Evolutionary conservation across 1,139 yeast species (phyloP).

Genomic region (Scheffersomyces insectosa): DNA sequence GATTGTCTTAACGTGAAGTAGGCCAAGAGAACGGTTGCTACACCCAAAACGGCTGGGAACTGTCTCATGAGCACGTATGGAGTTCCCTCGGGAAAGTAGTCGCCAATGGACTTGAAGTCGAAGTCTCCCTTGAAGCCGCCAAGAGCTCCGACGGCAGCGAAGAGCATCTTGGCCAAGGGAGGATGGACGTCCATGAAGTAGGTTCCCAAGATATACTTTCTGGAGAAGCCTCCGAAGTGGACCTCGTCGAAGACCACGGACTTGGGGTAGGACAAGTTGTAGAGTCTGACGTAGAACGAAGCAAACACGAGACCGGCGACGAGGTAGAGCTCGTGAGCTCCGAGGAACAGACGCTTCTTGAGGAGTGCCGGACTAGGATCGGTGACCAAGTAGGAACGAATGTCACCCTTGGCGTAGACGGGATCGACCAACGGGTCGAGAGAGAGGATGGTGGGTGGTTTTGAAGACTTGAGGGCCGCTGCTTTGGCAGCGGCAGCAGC

Average conservation of each 20-base stretch:
- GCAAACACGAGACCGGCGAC: conserved; percentile 53
- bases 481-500: conserved; percentile 8
- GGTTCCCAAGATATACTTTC: conserved; percentile 67
- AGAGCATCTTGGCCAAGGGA: conserved; percentile 86
- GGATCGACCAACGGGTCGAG: conserved; percentile 33
- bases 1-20: conserved; percentile 83
- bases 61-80: conserved; percentile 86
- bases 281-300: conserved; percentile 48
- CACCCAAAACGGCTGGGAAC: conserved; percentile 81
- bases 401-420: conserved; percentile 23
- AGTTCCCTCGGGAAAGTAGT: conserved; percentile 52
- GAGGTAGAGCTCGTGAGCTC: conserved; percentile 27
- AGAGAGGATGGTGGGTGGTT: conserved; percentile 10
- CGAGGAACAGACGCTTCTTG: conserved; percentile 21
- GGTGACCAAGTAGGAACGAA: conserved; percentile 31
- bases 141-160: conserved; percentile 70
- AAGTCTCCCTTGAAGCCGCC: conserved; percentile 82
- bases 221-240: conserved; percentile 79
- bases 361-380: conserved; percentile 21
- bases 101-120: conserved; percentile 72
- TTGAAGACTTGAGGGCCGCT: conserved; percentile 10
- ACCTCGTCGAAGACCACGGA: conserved; percentile 94
- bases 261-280: conserved; percentile 63
- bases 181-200: conserved; percentile 95
- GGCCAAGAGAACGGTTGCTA: conserved; percentile 71